Base-by-base conservation (phyloP, 2,329 filamentous ascomycete genomes). In the Samsoniella hepiali region DNA sequence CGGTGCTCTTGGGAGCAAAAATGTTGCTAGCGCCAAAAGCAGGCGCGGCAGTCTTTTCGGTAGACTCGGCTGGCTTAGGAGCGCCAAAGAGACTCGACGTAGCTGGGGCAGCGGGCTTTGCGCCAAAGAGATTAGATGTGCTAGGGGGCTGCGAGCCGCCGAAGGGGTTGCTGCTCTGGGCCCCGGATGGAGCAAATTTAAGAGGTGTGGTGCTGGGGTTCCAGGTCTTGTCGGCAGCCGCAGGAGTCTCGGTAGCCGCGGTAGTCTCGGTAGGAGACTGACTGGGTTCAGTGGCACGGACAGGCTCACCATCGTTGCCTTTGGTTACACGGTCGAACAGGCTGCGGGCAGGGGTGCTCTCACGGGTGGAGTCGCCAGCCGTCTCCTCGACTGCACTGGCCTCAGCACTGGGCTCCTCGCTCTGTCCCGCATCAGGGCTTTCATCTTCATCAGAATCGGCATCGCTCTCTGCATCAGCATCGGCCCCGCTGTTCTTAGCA, bases 301-400 rank as follows among this genome's bases (percentile, higher is more conserved):
- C 71, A 17, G 81, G 79, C 63, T 85, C 78, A 1, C 82, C 82
- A 65, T 83, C 78, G 22, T 70, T 75, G 54, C 77, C 80, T 71
- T 79, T 82, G 5, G 78, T 81, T 8, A 86, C 78, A 40, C 84
- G 81, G 45, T 85, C 84, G 67, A 86, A 86, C 15, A 86, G 69
- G 70, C 84, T 85, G 53, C 78, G 77, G 27, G 77, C 79, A 29
- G 81, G 76, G 3, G 77, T 78, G 64, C 75, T 77, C 49, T 81
- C 79, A 4, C 78, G 76, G 2, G 76, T 80, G 6, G 68, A 67
- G 34, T 58, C 44, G 6, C 59, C 67, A 31, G 63, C 70, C 29
- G 76, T 72, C 67, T 79, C 77, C 13, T 77, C 80, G 54, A 75
- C 77, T 32, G 72, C 76, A 64, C 77, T 82, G 58, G 77, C 75